Percentiles rank a stretch among this genome's conserved stretches.
phyloP scores from a whole-genome alignment of 1,284 basidiomycete genomes.

The Microbotryomycetes sp. region DNA sequence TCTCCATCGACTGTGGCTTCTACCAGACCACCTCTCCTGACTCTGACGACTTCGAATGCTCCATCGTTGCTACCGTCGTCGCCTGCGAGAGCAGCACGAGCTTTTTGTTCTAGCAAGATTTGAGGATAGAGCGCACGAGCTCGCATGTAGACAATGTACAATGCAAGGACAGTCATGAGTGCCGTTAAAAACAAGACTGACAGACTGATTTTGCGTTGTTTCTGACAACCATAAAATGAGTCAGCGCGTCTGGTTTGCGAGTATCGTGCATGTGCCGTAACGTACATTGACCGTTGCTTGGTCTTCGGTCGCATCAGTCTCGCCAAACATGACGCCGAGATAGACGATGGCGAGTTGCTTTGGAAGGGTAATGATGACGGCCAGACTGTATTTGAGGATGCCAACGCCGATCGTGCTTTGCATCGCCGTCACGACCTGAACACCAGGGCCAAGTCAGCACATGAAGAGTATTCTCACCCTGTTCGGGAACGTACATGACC shows the following conservation, averaged over 20 bases:
- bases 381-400: conserved; percentile 26
- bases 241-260: background rate
- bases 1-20: background rate
- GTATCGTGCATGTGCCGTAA: too few species aligned
- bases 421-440: conserved; percentile 35
- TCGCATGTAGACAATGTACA: conserved; percentile 22
- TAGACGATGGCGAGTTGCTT: conserved; percentile 40
- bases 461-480: conserved; percentile 3
- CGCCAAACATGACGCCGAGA: conserved; percentile 32
- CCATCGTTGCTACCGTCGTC: background rate
- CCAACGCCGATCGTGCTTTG: conserved; percentile 30
- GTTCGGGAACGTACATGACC: too few species aligned
- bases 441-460: background rate
- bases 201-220: conserved; percentile 8
- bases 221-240: background rate
- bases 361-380: conserved; percentile 38
- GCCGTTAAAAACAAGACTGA: conserved; percentile 14
- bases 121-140: conserved; percentile 17
- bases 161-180: conserved; percentile 15
- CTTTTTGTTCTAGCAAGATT: conserved; percentile 8
- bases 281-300: background rate
- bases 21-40: background rate
- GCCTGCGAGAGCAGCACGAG: background rate
- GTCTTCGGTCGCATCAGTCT: conserved; percentile 2
- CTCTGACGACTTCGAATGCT: background rate